A percentile compares a stretch with the other conserved stretches of the same genome.
Evolutionary conservation across 164 flowering plant species (phyloP).

Genomic region (Berberis vulgaris): DNA sequence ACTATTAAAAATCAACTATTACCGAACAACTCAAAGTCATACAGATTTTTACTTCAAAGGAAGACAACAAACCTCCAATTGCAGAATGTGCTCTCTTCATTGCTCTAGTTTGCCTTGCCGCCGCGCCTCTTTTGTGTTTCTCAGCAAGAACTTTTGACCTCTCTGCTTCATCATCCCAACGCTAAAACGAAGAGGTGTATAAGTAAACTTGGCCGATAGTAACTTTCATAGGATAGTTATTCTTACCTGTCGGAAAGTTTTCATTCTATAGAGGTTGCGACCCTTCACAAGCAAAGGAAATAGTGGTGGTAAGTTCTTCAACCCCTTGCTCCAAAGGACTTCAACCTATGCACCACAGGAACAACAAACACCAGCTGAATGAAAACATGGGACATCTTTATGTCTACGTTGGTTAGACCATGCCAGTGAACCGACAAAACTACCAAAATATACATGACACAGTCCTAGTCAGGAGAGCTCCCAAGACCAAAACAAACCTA

Average conservation of each 20-base stretch:
- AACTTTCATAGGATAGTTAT: neutral
- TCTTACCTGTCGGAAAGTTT: slow-evolving; percentile 52
- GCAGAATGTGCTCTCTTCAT: slow-evolving; percentile 17
- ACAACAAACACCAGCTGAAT: neutral
- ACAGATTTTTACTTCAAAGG: neutral
- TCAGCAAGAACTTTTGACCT: slow-evolving; percentile 42
- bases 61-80: slow-evolving; percentile 20
- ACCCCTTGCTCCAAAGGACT: slow-evolving; percentile 59
- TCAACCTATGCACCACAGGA: slow-evolving; percentile 39
- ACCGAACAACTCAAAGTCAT: neutral
- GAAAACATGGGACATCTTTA: neutral
- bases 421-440: neutral
- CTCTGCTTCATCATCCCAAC: slow-evolving; percentile 49
- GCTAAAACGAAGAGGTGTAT: slow-evolving; percentile 17
- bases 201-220: neutral
- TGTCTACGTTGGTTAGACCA: neutral
- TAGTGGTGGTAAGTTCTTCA: slow-evolving; percentile 46
- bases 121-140: slow-evolving; percentile 50
- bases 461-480: too few relatives aligned
- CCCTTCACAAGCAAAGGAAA: slow-evolving; percentile 69
- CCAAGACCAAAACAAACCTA: too few relatives aligned
- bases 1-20: neutral
- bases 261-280: slow-evolving; percentile 52
- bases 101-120: slow-evolving; percentile 46
- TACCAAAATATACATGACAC: too few relatives aligned